Base-by-base conservation (phyloP, 164 flowering plant species). In the Vitis riparia region DNA sequence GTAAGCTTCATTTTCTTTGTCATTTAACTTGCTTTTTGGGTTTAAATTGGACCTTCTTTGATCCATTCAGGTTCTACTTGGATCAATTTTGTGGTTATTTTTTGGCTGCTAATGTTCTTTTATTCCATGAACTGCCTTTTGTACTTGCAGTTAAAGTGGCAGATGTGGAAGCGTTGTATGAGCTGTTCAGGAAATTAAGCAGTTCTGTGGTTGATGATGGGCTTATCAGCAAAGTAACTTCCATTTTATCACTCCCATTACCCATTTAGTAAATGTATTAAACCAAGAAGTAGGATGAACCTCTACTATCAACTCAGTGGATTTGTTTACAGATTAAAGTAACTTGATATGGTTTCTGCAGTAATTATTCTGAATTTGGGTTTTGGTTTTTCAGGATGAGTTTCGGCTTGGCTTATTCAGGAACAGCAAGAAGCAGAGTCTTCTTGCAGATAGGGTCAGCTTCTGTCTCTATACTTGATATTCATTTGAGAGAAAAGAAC, bases 381-480 rank as follows among this genome's bases (percentile, higher is more conserved):
- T 8, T 59, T 47, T 67, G 29, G 23, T 13, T 76, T 30, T 70
- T 61, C 79, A 81, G 88, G 86, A 85, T 71, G 86, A 83, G 69
- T 78, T 83, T 75, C 83, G 73, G 60, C 77, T 80, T 60, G 88
- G 82, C 17, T 67, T 85, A 55, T 81, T 83, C 53, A 65, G 78
- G 62, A 76, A 75, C 74, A 79, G 79, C 60, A 64, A 75, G 63
- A 75, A 71, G 62, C 71, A 76, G 51, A 77, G 63, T 68, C 76
- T 81, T 55, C 72, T 85, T 68, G 79, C 81, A 53, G 83, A 85
- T 63, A 74, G 85, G 79, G 88, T 83, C 8, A 64, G 76, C 44
- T 9, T 23, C 49, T 23, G 8, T 47, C 49, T 37, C 30, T 48
- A 23, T 51, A 19, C 23, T 60, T 52, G 23, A 15, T 48, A 29